A percentile compares a stretch with the other conserved stretches of the same genome.
Evolutionary conservation across 2,329 filamentous ascomycete genomes (phyloP).

Genomic region (Fonsecaea nubica): DNA sequence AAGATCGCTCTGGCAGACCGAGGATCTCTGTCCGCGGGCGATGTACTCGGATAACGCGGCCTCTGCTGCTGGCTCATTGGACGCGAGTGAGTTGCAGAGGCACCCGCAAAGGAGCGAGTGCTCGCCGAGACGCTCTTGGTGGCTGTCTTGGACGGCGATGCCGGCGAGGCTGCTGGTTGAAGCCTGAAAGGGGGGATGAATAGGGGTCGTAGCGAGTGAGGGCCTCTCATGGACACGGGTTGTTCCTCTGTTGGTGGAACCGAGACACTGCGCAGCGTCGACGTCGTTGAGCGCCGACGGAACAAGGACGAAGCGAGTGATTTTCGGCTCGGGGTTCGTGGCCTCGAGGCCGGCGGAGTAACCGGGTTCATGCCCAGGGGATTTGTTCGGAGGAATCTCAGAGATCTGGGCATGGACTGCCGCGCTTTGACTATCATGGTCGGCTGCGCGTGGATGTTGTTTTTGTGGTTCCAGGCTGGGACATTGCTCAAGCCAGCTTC

Average conservation of each 20-base stretch:
- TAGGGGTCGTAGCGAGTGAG: neutral
- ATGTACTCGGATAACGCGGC: neutral
- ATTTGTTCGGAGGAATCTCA: neutral
- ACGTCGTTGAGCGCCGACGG: neutral
- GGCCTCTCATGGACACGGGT: neutral
- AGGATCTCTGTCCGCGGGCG: neutral
- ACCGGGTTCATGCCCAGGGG: conserved; percentile 1
- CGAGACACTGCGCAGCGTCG: neutral
- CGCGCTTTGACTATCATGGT: neutral
- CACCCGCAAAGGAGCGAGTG: neutral
- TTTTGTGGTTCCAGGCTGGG: neutral
- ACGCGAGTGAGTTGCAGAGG: neutral
- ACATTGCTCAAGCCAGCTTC: neutral
- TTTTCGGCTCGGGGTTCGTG: neutral
- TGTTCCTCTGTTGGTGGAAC: neutral
- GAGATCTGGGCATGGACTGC: neutral
- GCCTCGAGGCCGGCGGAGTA: neutral
- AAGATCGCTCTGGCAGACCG: neutral
- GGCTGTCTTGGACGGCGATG: neutral
- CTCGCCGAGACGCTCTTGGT: neutral
- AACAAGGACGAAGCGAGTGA: neutral
- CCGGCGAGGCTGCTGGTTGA: neutral
- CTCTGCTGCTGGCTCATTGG: neutral
- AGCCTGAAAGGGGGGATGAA: neutral
- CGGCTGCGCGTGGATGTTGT: neutral